Evolutionary conservation across 805 yeast genomes (phyloP).

Genomic region (Saccharomycopsis oosterbeekiorum): DNA sequence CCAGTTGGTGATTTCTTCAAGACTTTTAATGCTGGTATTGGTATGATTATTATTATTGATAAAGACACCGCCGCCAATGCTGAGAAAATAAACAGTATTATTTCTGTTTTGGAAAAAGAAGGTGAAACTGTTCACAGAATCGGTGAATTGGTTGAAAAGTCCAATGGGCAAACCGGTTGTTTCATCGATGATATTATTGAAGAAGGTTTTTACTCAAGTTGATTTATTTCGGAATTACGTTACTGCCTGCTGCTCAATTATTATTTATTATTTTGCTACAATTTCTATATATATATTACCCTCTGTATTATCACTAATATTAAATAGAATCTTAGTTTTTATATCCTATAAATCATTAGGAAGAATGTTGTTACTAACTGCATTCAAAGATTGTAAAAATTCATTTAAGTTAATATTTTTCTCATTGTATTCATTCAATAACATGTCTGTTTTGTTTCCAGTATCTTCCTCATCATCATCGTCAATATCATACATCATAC

Average conservation of each 20-base stretch:
- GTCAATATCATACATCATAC: neutral
- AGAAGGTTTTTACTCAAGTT: slow-evolving; percentile 2
- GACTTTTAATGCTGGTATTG: slow-evolving; percentile 88
- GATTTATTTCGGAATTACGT: neutral
- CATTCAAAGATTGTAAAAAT: neutral
- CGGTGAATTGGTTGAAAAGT: slow-evolving; percentile 46
- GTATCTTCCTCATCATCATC: neutral
- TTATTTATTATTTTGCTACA: neutral
- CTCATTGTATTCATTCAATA: neutral
- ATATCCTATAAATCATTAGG: neutral
- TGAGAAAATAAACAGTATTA: slow-evolving; percentile 52
- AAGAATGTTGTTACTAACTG: neutral
- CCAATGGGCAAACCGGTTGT: slow-evolving; percentile 48
- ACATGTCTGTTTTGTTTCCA: neutral
- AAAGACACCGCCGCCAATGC: slow-evolving; percentile 18
- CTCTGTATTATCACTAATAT: neutral
- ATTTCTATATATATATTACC: neutral
- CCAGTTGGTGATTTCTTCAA: slow-evolving; percentile 77
- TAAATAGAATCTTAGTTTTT: neutral
- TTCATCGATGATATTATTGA: slow-evolving; percentile 32
- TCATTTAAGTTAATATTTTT: neutral
- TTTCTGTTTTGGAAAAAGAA: slow-evolving; percentile 42
- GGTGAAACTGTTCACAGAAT: slow-evolving; percentile 70
- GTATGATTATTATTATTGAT: slow-evolving; percentile 12
- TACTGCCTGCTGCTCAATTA: too few relatives aligned